These are phyloP conservation scores for Claviceps arundinis DNA, from an alignment of 2,329 filamentous ascomycete genomes.

Conservation along the genomic window DNA sequence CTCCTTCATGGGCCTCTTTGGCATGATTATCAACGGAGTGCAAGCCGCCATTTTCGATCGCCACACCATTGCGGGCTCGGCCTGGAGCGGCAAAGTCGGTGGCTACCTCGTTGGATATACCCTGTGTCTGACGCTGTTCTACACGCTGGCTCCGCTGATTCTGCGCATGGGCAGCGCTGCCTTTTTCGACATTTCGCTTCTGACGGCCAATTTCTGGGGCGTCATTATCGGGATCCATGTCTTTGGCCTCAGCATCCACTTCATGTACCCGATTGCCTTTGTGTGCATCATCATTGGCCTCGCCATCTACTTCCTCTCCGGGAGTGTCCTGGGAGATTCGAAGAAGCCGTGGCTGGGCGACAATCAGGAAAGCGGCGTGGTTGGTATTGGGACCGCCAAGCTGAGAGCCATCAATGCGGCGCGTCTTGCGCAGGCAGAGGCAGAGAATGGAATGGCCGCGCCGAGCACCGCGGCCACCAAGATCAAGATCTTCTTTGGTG, in stretches of 20 bases:
- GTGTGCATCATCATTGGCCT: constrained; percentile 81
- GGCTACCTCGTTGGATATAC: constrained; percentile 90
- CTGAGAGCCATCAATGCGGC: constrained; percentile 53
- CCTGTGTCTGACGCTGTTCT: constrained; percentile 69
- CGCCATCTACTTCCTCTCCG: constrained; percentile 75
- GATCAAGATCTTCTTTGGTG: constrained; percentile 1
- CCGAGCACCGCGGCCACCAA: neutral
- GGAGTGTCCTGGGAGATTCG: constrained; percentile 70
- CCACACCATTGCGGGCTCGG: constrained; percentile 7
- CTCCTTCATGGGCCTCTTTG: constrained; percentile 79
- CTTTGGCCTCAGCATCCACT: constrained; percentile 69
- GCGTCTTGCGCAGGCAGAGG: constrained; percentile 23
- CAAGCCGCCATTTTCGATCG: constrained; percentile 91
- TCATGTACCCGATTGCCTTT: constrained; percentile 91
- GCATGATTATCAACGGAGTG: constrained; percentile 78
- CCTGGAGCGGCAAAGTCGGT: constrained; percentile 32
- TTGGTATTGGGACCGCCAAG: constrained; percentile 76
- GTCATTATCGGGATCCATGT: constrained; percentile 83
- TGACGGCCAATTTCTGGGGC: constrained; percentile 96
- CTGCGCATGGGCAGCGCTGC: constrained; percentile 83
- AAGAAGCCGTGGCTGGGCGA: constrained; percentile 91
- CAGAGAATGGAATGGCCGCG: constrained; percentile 12
- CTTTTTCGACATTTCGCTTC: constrained; percentile 90
- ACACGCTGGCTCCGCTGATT: constrained; percentile 73
- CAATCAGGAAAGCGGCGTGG: constrained; percentile 69